Base-by-base conservation (phyloP, 768 basidiomycete genomes). In the Agaricus blazei region DNA sequence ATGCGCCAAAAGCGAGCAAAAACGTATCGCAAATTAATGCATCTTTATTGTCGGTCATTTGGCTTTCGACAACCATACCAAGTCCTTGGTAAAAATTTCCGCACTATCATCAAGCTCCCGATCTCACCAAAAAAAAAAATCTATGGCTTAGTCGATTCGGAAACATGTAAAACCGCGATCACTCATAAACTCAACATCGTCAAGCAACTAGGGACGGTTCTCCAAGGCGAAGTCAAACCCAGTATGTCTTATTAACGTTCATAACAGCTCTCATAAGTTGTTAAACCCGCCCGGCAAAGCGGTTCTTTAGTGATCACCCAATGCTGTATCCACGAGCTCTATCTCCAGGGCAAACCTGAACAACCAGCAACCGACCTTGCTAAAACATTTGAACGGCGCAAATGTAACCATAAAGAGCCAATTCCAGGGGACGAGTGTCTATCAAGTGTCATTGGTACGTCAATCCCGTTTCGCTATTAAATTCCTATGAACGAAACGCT, bases 1-100 rank as follows among this genome's bases (percentile, higher is more conserved):
- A 99, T 99, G 97, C 79, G 94, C 53, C 93, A 97, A 73, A 97
- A 92, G 72, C 81, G 97, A 67, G 93, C 94, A 27, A 99, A 99
- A 71, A 82, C 87, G 0, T 98, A 98, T 72, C 83, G 88, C 61
- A 93, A 93, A 67, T 88, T 96, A 51, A 98, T 99, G 95, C 79
- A 84, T 14, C 73, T 95, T 48, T 98, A 98, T 67, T 82, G 79
- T 58, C 80, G 88, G 68, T 79, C 86, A 2, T 98, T 98, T 69
- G 89, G 89, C 5, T 98, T 98, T 69, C 76, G 93, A 44, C 85
- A 93, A 63, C 96, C 97, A 0, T 98, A 93, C 68, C 97, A 98
- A 75, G 80, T 96, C 6, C 79, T 98, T 26, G 82, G 94, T 93
- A 62, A 60, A 76, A 19, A 19, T 19, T 70, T n/a, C 27, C 46